phyloP scores from a whole-genome alignment of 1,284 basidiomycete genomes.

The Ustilago bromivora region DNA sequence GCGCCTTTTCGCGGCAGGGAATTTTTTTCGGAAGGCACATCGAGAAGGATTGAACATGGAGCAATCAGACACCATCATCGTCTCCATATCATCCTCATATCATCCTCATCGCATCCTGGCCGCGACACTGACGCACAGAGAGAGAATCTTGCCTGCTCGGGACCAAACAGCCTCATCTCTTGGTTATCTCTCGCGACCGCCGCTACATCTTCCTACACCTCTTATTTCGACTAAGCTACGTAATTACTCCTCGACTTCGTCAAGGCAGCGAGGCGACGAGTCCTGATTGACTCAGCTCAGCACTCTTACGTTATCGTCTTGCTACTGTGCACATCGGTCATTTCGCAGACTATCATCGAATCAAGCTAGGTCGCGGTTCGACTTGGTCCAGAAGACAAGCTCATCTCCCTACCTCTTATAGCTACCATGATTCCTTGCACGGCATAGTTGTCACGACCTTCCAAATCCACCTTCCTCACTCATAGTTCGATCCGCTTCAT shows the following conservation, averaged over 20 bases:
- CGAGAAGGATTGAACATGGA: constrained; percentile 8
- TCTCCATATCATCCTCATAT: neutral
- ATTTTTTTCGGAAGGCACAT: constrained; percentile 25
- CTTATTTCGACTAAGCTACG: neutral
- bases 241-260: neutral
- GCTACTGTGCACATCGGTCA: neutral
- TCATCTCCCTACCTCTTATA: neutral
- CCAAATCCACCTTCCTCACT: neutral
- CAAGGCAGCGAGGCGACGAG: neutral
- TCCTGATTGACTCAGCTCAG: neutral
- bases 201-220: neutral
- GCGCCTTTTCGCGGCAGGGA: constrained; percentile 13
- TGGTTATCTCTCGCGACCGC: neutral
- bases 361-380: neutral
- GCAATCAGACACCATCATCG: neutral
- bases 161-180: neutral
- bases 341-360: neutral
- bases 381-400: neutral
- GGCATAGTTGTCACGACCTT: neutral
- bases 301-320: neutral
- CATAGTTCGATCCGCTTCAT: neutral
- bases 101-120: neutral
- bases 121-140: neutral
- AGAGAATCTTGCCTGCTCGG: neutral
- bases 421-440: constrained; percentile 3